Conservation (phyloP, 2,329 filamentous ascomycete species). For the Fusarium protoensiforme region DNA sequence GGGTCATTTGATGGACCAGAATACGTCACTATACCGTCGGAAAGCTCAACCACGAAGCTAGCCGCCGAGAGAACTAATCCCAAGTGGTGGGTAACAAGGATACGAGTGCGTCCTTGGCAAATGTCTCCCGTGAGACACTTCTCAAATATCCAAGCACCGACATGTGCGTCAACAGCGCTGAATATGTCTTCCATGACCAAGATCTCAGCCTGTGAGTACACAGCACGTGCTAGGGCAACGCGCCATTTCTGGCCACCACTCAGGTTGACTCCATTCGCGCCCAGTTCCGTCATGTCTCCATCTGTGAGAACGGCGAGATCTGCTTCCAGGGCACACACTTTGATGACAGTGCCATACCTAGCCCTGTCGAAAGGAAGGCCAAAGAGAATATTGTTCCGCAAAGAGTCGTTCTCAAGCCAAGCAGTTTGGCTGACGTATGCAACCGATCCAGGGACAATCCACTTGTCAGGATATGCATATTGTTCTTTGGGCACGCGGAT, state of each 20-base stretch:
- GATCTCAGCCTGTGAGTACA: constrained; percentile 81
- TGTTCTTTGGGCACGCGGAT: constrained; percentile 64
- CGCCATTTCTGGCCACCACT: constrained; percentile 87
- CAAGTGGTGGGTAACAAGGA: constrained; percentile 85
- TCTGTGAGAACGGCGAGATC: constrained; percentile 80
- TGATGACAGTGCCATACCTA: constrained; percentile 75
- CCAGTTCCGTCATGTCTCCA: constrained; percentile 82
- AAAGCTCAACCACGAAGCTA: constrained; percentile 78
- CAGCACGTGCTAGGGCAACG: constrained; percentile 79
- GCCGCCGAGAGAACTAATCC: constrained; percentile 75
- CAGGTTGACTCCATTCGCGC: constrained; percentile 84
- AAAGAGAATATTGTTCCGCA: constrained; percentile 81
- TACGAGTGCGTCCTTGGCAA: constrained; percentile 74
- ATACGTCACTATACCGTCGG: constrained; percentile 69
- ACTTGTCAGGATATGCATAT: constrained; percentile 67
- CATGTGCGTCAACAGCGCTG: constrained; percentile 82
- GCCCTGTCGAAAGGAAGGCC: constrained; percentile 74
- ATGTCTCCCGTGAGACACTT: constrained; percentile 77
- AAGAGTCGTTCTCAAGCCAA: constrained; percentile 84
- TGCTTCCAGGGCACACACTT: constrained; percentile 77
- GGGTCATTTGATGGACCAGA: constrained; percentile 37
- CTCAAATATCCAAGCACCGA: constrained; percentile 80
- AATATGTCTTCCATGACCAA: constrained; percentile 86
- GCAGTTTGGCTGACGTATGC: constrained; percentile 82
- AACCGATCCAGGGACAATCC: constrained; percentile 75